Percentiles rank a stretch among this genome's conserved stretches.
Conservation (phyloP, 257 asterid genomes). For the Capsicum baccatum region DNA sequence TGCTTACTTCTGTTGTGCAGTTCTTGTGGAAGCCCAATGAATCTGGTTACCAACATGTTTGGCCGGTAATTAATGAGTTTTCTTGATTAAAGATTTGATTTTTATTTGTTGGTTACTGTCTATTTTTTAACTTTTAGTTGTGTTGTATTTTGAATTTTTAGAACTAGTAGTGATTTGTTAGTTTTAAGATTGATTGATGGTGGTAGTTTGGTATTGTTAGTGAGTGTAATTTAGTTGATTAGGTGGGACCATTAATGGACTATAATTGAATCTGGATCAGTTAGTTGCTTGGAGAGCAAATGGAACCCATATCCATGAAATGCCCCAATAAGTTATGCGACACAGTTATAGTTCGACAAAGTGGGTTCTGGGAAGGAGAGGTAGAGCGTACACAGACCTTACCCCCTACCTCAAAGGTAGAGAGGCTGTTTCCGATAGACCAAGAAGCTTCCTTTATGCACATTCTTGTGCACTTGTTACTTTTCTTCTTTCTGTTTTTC, state of each 20-base stretch:
- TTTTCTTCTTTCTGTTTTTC: not conserved
- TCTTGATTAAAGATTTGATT: not conserved
- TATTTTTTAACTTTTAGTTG: not conserved
- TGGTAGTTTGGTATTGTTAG: not conserved
- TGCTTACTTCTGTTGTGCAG: conserved; percentile 44
- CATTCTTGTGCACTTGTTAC: not conserved
- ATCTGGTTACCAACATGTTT: conserved; percentile 86
- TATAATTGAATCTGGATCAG: conserved; percentile 19
- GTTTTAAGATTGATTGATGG: not conserved
- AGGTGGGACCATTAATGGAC: conserved; percentile 26
- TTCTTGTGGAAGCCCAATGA: conserved; percentile 69
- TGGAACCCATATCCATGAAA: conserved; percentile 7
- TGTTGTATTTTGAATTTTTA: conserved; percentile 6
- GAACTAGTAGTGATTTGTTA: not conserved
- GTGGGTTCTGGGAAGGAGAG: no score
- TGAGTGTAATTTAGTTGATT: not conserved
- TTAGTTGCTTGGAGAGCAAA: not conserved
- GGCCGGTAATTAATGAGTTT: conserved; percentile 78
- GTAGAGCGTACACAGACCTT: no score
- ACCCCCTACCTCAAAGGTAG: no score
- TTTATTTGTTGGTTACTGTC: not conserved
- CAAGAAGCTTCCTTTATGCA: not conserved
- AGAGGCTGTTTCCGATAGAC: no score
- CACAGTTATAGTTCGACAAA: no score
- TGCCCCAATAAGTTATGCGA: not conserved